These are phyloP conservation scores for Candida xyloterini DNA, from an alignment of 805 yeast species.

Conservation along the genomic window DNA sequence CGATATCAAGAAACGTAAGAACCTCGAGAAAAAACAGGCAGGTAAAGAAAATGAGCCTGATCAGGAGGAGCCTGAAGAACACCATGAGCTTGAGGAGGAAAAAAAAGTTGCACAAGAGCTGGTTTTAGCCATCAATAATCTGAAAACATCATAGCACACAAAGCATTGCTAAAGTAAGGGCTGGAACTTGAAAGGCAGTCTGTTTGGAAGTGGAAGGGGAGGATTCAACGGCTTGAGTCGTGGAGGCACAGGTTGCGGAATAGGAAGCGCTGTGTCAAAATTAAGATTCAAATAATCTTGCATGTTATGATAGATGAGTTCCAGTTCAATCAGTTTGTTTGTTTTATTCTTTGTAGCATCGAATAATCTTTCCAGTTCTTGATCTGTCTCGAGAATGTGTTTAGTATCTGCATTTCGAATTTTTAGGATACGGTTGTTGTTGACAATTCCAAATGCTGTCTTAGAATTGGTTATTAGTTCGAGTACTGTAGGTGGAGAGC, in stretches of 20 bases:
- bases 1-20: conserved; percentile 21
- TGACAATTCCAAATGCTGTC: conserved; percentile 60
- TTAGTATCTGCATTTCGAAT: conserved; percentile 33
- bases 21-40: conserved; percentile 12
- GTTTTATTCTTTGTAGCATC: conserved; percentile 17
- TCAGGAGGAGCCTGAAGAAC: conserved; percentile 19
- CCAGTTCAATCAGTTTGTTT: conserved; percentile 38
- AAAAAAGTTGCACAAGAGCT: conserved; percentile 29
- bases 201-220: conserved; percentile 11
- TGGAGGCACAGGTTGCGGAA: conserved; percentile 11
- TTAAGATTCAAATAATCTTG: conserved; percentile 30
- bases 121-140: conserved; percentile 20
- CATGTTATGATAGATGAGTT: conserved; percentile 33
- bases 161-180: conserved; percentile 23
- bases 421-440: conserved; percentile 33
- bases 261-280: conserved; percentile 20
- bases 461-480: conserved; percentile 81
- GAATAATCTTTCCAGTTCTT: conserved; percentile 47
- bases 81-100: conserved; percentile 12
- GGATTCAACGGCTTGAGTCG: conserved; percentile 3
- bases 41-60: conserved; percentile 10
- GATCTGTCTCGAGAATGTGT: conserved; percentile 40
- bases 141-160: conserved; percentile 12
- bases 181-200: conserved; percentile 28
- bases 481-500: conserved; percentile 75